These are phyloP conservation scores for Rostrohypoxylon terebratum DNA, from an alignment of 495 filamentous ascomycete species.

Conservation along the genomic window DNA sequence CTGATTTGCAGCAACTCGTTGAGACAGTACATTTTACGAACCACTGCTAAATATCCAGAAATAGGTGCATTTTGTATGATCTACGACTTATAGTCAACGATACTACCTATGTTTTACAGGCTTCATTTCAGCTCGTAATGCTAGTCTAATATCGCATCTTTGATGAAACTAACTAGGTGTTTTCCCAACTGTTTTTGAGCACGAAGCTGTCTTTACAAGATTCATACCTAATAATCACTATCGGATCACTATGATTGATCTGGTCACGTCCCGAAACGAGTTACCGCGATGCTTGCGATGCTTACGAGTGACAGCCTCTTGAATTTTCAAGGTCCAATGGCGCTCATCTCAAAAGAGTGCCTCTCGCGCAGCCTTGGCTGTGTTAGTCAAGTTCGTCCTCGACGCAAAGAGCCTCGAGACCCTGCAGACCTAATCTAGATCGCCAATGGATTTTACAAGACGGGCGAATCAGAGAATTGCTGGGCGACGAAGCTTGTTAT, in stretches of 20 bases:
- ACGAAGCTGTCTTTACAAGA: not conserved
- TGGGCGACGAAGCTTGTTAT: constrained; percentile 33
- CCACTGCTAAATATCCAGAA: not conserved
- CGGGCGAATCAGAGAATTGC: constrained; percentile 23
- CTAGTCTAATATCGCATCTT: not conserved
- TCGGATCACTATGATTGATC: constrained; percentile 3
- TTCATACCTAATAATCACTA: constrained; percentile 7
- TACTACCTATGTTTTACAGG: not conserved
- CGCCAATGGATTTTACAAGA: constrained; percentile 18
- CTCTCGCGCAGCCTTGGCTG: constrained; percentile 24
- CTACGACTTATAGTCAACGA: constrained; percentile 18
- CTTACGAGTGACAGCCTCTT: constrained; percentile 9
- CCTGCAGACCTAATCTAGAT: constrained; percentile 20
- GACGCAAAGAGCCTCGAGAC: constrained; percentile 21
- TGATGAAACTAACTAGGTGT: not conserved
- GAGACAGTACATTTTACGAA: not conserved
- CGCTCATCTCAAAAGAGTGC: not conserved
- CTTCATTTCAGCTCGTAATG: constrained; percentile 2
- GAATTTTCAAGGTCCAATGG: not conserved
- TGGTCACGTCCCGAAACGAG: constrained; percentile 1
- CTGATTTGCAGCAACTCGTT: constrained; percentile 1
- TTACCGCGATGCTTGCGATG: not conserved
- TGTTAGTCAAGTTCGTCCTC: constrained; percentile 19
- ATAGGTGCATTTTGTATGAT: constrained; percentile 32
- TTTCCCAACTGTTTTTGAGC: too few species aligned